phyloP scores from a whole-genome alignment of 768 basidiomycete species.

The Pisolithus marmoratus region DNA sequence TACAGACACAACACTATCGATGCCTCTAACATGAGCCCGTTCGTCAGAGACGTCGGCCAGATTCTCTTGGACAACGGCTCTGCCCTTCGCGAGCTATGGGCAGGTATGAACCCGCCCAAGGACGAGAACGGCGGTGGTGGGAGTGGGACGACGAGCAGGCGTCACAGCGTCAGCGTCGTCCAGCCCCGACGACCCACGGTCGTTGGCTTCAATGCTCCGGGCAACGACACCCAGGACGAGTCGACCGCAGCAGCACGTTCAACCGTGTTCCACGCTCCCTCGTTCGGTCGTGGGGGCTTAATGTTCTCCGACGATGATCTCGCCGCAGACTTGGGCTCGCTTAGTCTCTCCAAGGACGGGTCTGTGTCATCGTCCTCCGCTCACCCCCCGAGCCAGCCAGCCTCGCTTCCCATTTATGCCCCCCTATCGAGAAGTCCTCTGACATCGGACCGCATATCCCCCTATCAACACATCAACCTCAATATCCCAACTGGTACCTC shows the following conservation, averaged over 20 bases:
- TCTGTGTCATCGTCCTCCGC: no score
- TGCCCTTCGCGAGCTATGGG: constrained; percentile 71
- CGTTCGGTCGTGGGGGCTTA: constrained; percentile 52
- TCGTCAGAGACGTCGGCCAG: constrained; percentile 77
- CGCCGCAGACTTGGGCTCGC: no score
- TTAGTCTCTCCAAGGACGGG: no score
- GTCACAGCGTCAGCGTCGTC: constrained; percentile 81
- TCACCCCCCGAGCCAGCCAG: no score
- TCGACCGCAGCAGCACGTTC: constrained; percentile 13
- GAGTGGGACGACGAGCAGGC: constrained; percentile 76
- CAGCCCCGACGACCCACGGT: constrained; percentile 64
- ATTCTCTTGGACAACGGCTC: constrained; percentile 71
- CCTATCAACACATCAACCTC: constrained; percentile 59
- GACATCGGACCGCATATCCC: constrained; percentile 44
- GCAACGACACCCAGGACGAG: constrained; percentile 40
- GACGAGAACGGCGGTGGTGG: constrained; percentile 60
- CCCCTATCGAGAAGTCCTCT: constrained; percentile 61
- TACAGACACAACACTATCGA: constrained; percentile 38
- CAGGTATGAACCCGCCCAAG: constrained; percentile 56
- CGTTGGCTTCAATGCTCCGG: constrained; percentile 64
- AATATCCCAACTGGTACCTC: constrained; percentile 46
- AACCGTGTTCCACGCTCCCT: constrained; percentile 27
- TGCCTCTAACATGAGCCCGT: constrained; percentile 78
- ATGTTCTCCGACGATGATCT: no score
- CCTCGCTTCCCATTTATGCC: constrained; percentile 74